Conservation (phyloP, 1,284 basidiomycete species). For the Grifola frondosa region DNA sequence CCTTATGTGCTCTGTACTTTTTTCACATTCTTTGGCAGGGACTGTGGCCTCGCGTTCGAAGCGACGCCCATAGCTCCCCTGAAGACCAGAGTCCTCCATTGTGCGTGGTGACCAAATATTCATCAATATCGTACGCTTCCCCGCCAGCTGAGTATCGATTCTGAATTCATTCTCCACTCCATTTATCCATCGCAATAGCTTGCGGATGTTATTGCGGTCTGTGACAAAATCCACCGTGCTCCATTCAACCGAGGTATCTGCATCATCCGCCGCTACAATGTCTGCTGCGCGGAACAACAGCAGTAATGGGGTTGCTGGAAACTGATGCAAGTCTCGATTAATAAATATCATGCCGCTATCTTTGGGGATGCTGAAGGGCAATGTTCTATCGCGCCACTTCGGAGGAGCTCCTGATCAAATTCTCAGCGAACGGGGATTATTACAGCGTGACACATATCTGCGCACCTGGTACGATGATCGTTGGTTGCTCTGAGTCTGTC, state of each 20-base stretch:
- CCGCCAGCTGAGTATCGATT: constrained; percentile 56
- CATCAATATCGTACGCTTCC: constrained; percentile 50
- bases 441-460: constrained; percentile 34
- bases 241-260: constrained; percentile 41
- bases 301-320: constrained; percentile 38
- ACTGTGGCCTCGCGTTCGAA: constrained; percentile 50
- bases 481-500: constrained; percentile 39
- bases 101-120: constrained; percentile 37
- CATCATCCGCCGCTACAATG: constrained; percentile 30
- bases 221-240: constrained; percentile 51
- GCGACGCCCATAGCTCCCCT: constrained; percentile 32
- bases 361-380: constrained; percentile 45
- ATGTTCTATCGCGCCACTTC: constrained; percentile 44
- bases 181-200: constrained; percentile 56
- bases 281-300: constrained; percentile 52
- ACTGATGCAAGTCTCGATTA: constrained; percentile 49
- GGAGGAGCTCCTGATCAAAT: constrained; percentile 48
- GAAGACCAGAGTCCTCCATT: too few species aligned
- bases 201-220: constrained; percentile 56
- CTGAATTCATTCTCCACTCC: too few species aligned
- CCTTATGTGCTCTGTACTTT: constrained; percentile 48
- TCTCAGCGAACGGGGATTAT: constrained; percentile 25
- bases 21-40: constrained; percentile 40
- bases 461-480: constrained; percentile 54
- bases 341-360: constrained; percentile 50